phyloP scores from a whole-genome alignment of 495 filamentous ascomycete genomes.

The Collariella sp. region DNA sequence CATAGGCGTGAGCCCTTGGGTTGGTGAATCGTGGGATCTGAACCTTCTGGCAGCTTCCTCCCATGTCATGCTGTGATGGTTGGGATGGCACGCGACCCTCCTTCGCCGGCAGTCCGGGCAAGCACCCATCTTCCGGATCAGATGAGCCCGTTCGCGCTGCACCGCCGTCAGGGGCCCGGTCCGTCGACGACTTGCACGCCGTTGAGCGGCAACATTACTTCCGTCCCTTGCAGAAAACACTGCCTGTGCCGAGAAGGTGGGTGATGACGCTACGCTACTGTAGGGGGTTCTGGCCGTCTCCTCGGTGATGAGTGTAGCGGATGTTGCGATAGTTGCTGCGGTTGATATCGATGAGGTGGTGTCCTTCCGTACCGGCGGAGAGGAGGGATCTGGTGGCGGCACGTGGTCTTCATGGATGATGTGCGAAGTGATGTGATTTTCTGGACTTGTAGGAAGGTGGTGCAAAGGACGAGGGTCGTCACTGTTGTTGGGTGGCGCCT shows the following conservation, averaged over 20 bases:
- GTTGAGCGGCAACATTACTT: slow-evolving; percentile 35
- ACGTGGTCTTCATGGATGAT: slow-evolving; percentile 26
- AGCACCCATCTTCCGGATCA: slow-evolving; percentile 44
- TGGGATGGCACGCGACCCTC: slow-evolving; percentile 43
- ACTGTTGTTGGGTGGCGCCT: slow-evolving; percentile 35
- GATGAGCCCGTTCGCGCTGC: slow-evolving; percentile 40
- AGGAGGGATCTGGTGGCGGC: slow-evolving; percentile 27
- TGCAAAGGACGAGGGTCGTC: slow-evolving; percentile 31
- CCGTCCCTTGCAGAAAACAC: slow-evolving; percentile 44
- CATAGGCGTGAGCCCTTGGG: slow-evolving; percentile 32
- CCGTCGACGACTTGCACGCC: slow-evolving; percentile 38
- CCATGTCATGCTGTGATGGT: slow-evolving; percentile 45
- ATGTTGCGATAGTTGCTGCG: slow-evolving; percentile 29
- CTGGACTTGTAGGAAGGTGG: slow-evolving; percentile 10
- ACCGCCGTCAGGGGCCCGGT: slow-evolving; percentile 40
- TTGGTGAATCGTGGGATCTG: slow-evolving; percentile 30
- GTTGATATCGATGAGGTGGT: slow-evolving; percentile 42
- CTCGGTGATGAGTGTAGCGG: slow-evolving; percentile 29
- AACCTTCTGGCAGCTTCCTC: slow-evolving; percentile 41
- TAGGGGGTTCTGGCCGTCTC: slow-evolving; percentile 37
- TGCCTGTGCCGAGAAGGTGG: slow-evolving; percentile 28
- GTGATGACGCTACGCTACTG: slow-evolving; percentile 36
- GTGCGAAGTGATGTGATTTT: slow-evolving; percentile 16
- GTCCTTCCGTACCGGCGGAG: slow-evolving; percentile 39
- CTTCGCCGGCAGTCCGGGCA: slow-evolving; percentile 40